Base-by-base conservation (phyloP, 2,329 filamentous ascomycete genomes). In the Cercospora sesami region DNA sequence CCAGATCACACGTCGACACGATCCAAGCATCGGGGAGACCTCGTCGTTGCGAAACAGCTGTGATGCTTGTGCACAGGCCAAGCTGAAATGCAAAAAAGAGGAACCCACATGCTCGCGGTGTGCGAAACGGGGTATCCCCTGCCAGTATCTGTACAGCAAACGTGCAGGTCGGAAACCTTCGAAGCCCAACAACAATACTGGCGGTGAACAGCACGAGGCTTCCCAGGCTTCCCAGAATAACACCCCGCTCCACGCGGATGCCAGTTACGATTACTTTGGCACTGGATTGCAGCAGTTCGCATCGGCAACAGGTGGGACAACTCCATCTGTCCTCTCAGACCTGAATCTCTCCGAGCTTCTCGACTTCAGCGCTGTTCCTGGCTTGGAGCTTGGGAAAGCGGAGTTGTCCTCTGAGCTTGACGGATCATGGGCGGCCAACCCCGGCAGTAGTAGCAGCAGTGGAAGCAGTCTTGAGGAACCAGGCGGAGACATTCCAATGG, bases 41-140 rank as follows among this genome's bases (percentile, higher is more conserved):
- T 57, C 53, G 53, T 57, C 53, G 23, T 57, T 57, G 53, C 53
- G 53, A 57, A 57, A 57, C 28, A 57, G 53, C 21, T 57, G 53
- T 23, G 55, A 58, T 26, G 28, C 55, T 14, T 31, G 26, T 18
- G 26, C 55, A 18, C 55, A 58, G 26, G 55, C 55, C 14, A 31
- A 31, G 55, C 28, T 31, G 28, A 58, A 31, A 16, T 58, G 26
- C 26, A 58, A 31, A 23, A 58, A 58, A 14, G 55, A 58, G 14
- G 33, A 58, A 8, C 55, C 55, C 28, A 58, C 55, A 16, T 58
- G 26, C 12, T 58, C 55, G 21, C 53, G 53, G 16, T 57, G 53
- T 23, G 53, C 21, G 14, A 57, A 57, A 57, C 53, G 53, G 23
- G 21, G 53, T 1, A 57, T 57, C 16, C 53, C 53, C 28, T 57